phyloP scores from a whole-genome alignment of 257 asterid genomes.

The Scutellaria galericulata region DNA sequence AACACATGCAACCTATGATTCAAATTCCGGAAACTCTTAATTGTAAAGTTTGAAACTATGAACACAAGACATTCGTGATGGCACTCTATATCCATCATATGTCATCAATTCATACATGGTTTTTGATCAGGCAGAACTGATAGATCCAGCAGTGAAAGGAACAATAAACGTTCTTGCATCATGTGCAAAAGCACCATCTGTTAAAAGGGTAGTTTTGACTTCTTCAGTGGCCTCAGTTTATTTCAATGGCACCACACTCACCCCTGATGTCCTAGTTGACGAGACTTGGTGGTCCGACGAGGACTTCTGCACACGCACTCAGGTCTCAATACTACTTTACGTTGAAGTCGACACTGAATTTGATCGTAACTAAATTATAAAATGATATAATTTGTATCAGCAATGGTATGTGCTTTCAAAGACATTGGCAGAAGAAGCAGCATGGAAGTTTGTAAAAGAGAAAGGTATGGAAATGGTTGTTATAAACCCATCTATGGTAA shows the following conservation, averaged over 20 bases:
- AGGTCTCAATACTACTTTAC: conserved; percentile 36
- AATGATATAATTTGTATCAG: conserved; percentile 36
- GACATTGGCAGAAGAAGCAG: conserved; percentile 73
- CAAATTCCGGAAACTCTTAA: too few species aligned
- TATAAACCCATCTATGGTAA: conserved; percentile 70
- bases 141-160: conserved; percentile 81
- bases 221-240: conserved; percentile 68
- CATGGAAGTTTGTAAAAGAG: conserved; percentile 70
- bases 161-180: conserved; percentile 76
- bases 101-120: not conserved
- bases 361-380: not conserved
- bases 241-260: conserved; percentile 53
- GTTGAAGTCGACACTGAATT: too few species aligned
- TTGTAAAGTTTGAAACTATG: too few species aligned
- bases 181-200: conserved; percentile 63
- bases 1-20: too few species aligned
- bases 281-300: conserved; percentile 76
- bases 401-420: conserved; percentile 75
- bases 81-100: too few species aligned
- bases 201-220: conserved; percentile 68
- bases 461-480: conserved; percentile 65
- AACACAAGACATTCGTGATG: too few species aligned
- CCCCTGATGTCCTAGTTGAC: conserved; percentile 69
- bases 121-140: conserved; percentile 54
- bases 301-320: conserved; percentile 53